A percentile compares a stretch with the other conserved stretches of the same genome.
Evolutionary conservation across 768 basidiomycete genomes (phyloP).

Genomic region (Mycena alexandri): DNA sequence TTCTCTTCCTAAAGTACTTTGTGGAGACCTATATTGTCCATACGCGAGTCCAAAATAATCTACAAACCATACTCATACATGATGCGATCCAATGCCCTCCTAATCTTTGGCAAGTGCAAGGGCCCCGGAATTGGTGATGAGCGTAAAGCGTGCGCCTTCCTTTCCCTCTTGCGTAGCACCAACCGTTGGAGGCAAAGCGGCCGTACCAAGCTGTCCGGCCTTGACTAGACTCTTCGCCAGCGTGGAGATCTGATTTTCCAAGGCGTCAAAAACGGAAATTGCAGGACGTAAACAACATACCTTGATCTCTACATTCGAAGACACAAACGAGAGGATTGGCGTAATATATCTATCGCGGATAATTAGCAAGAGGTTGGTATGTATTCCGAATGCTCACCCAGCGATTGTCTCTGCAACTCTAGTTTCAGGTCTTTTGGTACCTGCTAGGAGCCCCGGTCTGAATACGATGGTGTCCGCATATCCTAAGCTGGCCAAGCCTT

Average conservation of each 20-base stretch:
- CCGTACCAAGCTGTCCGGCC: slow-evolving; percentile 69
- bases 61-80: background rate
- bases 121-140: slow-evolving; percentile 68
- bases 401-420: slow-evolving; percentile 57
- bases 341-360: slow-evolving; percentile 50
- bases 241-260: slow-evolving; percentile 56
- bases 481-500: slow-evolving; percentile 72
- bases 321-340: slow-evolving; percentile 52
- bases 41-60: too few relatives aligned
- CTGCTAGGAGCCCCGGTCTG: slow-evolving; percentile 69
- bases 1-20: too few relatives aligned
- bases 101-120: slow-evolving; percentile 52
- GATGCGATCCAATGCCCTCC: slow-evolving; percentile 30
- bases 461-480: slow-evolving; percentile 81
- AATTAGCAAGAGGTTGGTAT: background rate
- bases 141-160: slow-evolving; percentile 59
- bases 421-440: slow-evolving; percentile 57
- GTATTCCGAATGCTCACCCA: slow-evolving; percentile 53
- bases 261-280: slow-evolving; percentile 13
- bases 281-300: slow-evolving; percentile 40
- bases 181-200: slow-evolving; percentile 58
- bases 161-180: slow-evolving; percentile 56
- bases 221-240: slow-evolving; percentile 67
- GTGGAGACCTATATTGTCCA: too few relatives aligned
- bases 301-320: slow-evolving; percentile 57